These are phyloP conservation scores for Falciphora oryzae DNA, from an alignment of 2,329 filamentous ascomycete genomes.

Conservation along the genomic window DNA sequence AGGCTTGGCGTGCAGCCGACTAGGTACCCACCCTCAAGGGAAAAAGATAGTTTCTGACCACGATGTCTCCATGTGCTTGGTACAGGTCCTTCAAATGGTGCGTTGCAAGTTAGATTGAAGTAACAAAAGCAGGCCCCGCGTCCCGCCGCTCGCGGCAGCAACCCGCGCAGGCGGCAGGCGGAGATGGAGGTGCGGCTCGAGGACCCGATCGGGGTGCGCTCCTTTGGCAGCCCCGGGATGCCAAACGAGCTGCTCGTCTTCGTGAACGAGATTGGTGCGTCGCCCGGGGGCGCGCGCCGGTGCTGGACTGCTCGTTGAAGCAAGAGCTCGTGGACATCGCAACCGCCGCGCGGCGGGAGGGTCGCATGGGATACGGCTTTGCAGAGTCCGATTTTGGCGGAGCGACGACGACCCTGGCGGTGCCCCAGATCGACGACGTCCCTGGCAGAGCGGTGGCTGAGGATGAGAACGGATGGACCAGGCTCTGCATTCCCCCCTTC, in stretches of 20 bases:
- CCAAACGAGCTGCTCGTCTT: not conserved
- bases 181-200: slow-evolving; percentile 5
- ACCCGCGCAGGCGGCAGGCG: slow-evolving; percentile 4
- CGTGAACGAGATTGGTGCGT: not conserved
- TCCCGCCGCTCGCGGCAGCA: too few relatives aligned
- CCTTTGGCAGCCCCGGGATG: not conserved
- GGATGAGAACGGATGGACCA: slow-evolving; percentile 5
- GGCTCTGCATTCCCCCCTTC: slow-evolving; percentile 1
- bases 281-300: not conserved
- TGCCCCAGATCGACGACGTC: not conserved
- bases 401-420: not conserved
- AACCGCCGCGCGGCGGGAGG: not conserved
- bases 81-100: too few relatives aligned
- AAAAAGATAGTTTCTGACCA: too few relatives aligned
- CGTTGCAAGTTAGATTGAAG: too few relatives aligned
- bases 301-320: not conserved
- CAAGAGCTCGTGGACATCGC: not conserved
- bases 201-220: slow-evolving; percentile 1
- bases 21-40: too few relatives aligned
- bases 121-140: too few relatives aligned
- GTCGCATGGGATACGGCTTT: not conserved
- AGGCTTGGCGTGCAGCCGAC: too few relatives aligned
- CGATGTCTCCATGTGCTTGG: too few relatives aligned
- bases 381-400: slow-evolving; percentile 2
- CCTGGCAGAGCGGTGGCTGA: not conserved